These are phyloP conservation scores for Anthostomella pinea DNA, from an alignment of 2,329 filamentous ascomycete species.

Conservation along the genomic window DNA sequence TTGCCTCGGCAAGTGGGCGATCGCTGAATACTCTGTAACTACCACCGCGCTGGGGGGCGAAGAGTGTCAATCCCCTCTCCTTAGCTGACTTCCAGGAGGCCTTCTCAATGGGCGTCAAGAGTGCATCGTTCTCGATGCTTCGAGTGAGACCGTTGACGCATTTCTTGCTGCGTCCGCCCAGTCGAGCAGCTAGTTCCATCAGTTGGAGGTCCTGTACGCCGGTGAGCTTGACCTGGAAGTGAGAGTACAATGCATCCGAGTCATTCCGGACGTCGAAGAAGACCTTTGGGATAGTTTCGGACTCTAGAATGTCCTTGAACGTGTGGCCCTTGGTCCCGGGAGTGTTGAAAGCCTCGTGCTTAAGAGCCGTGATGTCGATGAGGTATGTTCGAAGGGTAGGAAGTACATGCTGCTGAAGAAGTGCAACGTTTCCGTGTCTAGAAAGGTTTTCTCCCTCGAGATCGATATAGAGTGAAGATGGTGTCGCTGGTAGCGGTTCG, in stretches of 20 bases:
- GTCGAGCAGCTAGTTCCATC: constrained; percentile 46
- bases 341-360: constrained; percentile 35
- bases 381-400: constrained; percentile 36
- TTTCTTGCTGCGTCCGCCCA: constrained; percentile 2
- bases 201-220: constrained; percentile 54
- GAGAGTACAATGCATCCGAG: constrained; percentile 51
- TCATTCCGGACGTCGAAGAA: constrained; percentile 60
- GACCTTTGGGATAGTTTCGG: constrained; percentile 42
- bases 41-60: constrained; percentile 41
- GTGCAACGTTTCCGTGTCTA: constrained; percentile 42
- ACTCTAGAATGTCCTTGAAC: constrained; percentile 45
- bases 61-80: constrained; percentile 35
- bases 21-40: constrained; percentile 45
- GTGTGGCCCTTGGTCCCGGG: constrained; percentile 6
- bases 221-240: constrained; percentile 40
- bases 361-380: constrained; percentile 42
- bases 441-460: constrained; percentile 45
- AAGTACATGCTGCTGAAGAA: constrained; percentile 39
- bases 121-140: constrained; percentile 31
- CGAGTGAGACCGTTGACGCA: constrained; percentile 24
- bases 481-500: constrained; percentile 20
- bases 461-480: constrained; percentile 45
- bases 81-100: constrained; percentile 35
- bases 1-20: constrained; percentile 39
- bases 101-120: not conserved